These are phyloP conservation scores for Trametes versicolor DNA, from an alignment of 1,284 basidiomycete genomes.

Conservation along the genomic window DNA sequence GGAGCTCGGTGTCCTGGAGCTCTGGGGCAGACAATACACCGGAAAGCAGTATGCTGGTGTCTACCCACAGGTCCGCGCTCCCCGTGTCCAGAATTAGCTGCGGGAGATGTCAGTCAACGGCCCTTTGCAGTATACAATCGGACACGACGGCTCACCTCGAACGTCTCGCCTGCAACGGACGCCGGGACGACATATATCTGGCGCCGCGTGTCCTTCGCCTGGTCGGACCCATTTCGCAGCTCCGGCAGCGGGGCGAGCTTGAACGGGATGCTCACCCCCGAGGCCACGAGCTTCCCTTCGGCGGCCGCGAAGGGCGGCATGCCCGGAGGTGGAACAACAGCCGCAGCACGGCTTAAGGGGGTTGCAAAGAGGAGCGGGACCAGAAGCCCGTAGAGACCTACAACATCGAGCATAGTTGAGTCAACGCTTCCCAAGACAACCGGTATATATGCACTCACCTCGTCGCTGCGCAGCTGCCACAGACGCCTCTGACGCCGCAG, in stretches of 20 bases:
- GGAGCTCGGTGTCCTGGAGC: slow-evolving; percentile 1
- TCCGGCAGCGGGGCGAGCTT: slow-evolving; percentile 7
- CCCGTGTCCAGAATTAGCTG: slow-evolving; percentile 24
- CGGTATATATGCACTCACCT: too few relatives aligned
- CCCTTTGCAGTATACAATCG: not conserved
- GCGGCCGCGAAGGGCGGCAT: not conserved
- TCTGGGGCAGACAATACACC: not conserved
- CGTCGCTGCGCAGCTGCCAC: too few relatives aligned
- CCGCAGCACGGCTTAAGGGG: too few relatives aligned
- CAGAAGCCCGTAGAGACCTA: too few relatives aligned
- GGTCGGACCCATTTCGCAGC: not conserved
- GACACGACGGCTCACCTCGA: slow-evolving; percentile 9
- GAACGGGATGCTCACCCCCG: slow-evolving; percentile 13
- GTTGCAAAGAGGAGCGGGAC: too few relatives aligned
- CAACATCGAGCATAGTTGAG: too few relatives aligned
- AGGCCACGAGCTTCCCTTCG: not conserved
- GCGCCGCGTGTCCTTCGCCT: not conserved
- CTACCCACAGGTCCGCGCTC: slow-evolving; percentile 26
- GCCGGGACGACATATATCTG: slow-evolving; percentile 19
- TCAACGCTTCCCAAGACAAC: too few relatives aligned
- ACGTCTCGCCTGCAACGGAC: slow-evolving; percentile 7
- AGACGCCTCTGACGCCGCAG: too few relatives aligned
- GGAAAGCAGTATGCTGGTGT: slow-evolving; percentile 10
- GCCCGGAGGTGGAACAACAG: too few relatives aligned
- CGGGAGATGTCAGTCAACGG: not conserved